phyloP scores from a whole-genome alignment of 257 asterid genomes.

The Prunella vulgaris region DNA sequence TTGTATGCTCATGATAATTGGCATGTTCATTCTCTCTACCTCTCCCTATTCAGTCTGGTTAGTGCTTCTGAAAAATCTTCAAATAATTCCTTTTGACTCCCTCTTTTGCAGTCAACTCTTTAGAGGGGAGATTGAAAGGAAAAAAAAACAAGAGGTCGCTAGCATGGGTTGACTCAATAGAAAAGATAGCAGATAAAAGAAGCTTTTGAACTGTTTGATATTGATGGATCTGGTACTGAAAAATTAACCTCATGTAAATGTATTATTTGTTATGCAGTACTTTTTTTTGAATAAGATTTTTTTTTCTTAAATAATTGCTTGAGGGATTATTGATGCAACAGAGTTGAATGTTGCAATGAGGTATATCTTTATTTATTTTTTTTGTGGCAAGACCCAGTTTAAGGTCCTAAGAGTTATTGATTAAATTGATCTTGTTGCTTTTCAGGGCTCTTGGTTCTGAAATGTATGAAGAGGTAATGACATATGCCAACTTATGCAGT shows the following conservation, averaged over 20 bases:
- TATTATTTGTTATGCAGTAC: neutral
- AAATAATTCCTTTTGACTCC: neutral
- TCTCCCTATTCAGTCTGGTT: neutral
- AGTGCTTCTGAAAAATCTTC: slow-evolving; percentile 3
- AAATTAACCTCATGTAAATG: neutral
- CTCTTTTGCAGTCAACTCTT: slow-evolving; percentile 45
- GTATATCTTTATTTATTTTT: slow-evolving; percentile 24
- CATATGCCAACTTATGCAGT: slow-evolving; percentile 7
- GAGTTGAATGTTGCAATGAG: slow-evolving; percentile 99
- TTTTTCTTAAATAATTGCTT: slow-evolving; percentile 9
- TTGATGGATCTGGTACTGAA: slow-evolving; percentile 80
- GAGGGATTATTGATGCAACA: slow-evolving; percentile 88
- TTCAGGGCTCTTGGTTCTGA: slow-evolving; percentile 97
- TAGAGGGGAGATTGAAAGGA: slow-evolving; percentile 51
- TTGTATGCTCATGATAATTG: neutral
- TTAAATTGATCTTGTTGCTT: slow-evolving; percentile 21
- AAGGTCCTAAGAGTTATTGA: neutral
- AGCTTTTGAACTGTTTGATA: slow-evolving; percentile 90
- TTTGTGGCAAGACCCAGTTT: neutral
- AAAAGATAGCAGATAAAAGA: slow-evolving; percentile 87
- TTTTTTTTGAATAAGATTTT: neutral
- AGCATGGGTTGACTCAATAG: slow-evolving; percentile 67
- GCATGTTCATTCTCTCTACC: neutral
- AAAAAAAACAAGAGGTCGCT: slow-evolving; percentile 68
- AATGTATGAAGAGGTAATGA: slow-evolving; percentile 82